These are phyloP conservation scores for Saccharomycopsis hybrid DNA, from an alignment of 1,139 yeast genomes.

Conservation along the genomic window DNA sequence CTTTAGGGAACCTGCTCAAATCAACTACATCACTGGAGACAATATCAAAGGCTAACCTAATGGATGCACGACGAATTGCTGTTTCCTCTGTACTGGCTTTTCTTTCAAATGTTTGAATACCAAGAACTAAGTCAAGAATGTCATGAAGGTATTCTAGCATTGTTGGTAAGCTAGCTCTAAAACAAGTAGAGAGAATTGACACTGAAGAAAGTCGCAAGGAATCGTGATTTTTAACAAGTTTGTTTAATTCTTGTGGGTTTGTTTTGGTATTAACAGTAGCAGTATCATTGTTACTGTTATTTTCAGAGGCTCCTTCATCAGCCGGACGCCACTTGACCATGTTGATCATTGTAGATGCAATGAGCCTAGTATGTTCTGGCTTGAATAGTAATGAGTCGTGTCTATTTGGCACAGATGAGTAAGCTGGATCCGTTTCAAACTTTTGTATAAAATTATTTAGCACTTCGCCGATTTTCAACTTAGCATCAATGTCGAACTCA, in stretches of 20 bases:
- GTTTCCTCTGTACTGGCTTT: slow-evolving; percentile 33
- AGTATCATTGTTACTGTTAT: slow-evolving; percentile 28
- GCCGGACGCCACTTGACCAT: slow-evolving; percentile 30
- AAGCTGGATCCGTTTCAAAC: slow-evolving; percentile 30
- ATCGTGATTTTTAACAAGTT: slow-evolving; percentile 35
- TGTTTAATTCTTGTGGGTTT: too few species aligned
- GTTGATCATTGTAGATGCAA: slow-evolving; percentile 33
- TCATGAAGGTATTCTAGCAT: slow-evolving; percentile 43
- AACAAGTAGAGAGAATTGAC: slow-evolving; percentile 68
- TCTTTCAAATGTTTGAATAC: slow-evolving; percentile 59
- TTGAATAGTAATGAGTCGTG: slow-evolving; percentile 15
- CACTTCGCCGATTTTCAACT: slow-evolving; percentile 77
- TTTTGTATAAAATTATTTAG: slow-evolving; percentile 51
- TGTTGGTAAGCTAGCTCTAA: slow-evolving; percentile 55
- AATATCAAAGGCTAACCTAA: slow-evolving; percentile 62
- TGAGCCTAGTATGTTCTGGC: slow-evolving; percentile 8
- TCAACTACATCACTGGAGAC: slow-evolving; percentile 39
- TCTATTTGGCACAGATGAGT: neutral
- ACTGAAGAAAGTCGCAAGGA: slow-evolving; percentile 77
- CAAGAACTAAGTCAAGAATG: slow-evolving; percentile 68
- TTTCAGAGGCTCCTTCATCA: slow-evolving; percentile 22
- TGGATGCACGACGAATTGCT: slow-evolving; percentile 68
- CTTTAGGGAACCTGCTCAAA: slow-evolving; percentile 41
- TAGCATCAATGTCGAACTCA: slow-evolving; percentile 46
- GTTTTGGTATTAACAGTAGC: slow-evolving; percentile 23